These are phyloP conservation scores for Kazachstania bromeliacearum DNA, from an alignment of 805 yeast species.

Conservation along the genomic window DNA sequence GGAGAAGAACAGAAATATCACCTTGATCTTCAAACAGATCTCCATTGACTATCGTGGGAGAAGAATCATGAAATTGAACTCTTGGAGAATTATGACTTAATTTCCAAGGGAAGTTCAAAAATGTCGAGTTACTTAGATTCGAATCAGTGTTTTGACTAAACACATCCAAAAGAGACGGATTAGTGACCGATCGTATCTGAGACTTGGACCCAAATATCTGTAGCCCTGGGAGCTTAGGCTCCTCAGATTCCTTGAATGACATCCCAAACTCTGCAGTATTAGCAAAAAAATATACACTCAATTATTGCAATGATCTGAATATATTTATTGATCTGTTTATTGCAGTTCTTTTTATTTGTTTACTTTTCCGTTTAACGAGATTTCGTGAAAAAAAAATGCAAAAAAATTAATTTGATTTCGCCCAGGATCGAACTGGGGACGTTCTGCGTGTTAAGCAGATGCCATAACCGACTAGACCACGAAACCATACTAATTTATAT, in stretches of 20 bases:
- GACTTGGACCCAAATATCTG: too few relatives aligned
- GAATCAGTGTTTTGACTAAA: too few relatives aligned
- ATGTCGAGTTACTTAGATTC: too few relatives aligned
- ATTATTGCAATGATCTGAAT: too few relatives aligned
- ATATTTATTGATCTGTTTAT: too few relatives aligned
- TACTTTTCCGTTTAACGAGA: background rate
- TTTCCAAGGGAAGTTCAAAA: too few relatives aligned
- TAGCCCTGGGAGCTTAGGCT: too few relatives aligned
- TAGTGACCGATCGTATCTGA: background rate
- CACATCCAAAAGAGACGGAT: background rate
- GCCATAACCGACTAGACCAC: conserved; percentile 99
- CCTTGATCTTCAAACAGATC: conserved; percentile 9
- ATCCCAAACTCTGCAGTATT: too few relatives aligned
- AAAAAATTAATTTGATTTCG: conserved; percentile 72
- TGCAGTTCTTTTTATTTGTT: too few relatives aligned
- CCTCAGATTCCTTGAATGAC: too few relatives aligned
- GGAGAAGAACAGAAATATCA: background rate
- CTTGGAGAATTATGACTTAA: background rate
- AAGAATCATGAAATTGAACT: conserved; percentile 18
- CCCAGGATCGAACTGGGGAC: conserved; percentile 99
- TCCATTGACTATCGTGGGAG: conserved; percentile 21
- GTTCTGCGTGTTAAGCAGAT: conserved; percentile 99
- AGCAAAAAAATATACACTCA: too few relatives aligned
- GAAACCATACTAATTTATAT: conserved; percentile 45
- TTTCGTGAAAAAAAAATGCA: conserved; percentile 2